Conservation (phyloP, 1,284 basidiomycete species). For the Apiotrichum gamsii region DNA sequence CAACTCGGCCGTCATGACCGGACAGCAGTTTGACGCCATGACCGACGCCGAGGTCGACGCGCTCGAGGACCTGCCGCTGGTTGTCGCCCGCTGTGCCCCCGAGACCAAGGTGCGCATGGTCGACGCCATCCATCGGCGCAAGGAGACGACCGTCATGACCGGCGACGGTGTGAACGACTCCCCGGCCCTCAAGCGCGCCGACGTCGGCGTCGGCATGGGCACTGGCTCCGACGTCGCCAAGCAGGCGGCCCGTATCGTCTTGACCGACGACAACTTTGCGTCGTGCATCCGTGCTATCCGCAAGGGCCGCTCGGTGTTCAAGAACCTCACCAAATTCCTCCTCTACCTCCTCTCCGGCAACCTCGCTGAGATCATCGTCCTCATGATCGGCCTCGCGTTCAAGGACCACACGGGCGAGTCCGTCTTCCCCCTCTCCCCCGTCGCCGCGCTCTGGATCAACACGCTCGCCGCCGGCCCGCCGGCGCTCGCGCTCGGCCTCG, state of each 20-base stretch:
- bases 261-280: slow-evolving; percentile 67
- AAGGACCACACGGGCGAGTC: slow-evolving; percentile 54
- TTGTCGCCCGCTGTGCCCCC: slow-evolving; percentile 56
- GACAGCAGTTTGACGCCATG: slow-evolving; percentile 58
- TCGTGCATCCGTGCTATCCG: slow-evolving; percentile 61
- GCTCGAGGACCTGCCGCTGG: slow-evolving; percentile 54
- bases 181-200: slow-evolving; percentile 55
- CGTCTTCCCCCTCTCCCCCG: slow-evolving; percentile 63
- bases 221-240: slow-evolving; percentile 64
- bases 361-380: slow-evolving; percentile 56
- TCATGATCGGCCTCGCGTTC: slow-evolving; percentile 63
- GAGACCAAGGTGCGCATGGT: slow-evolving; percentile 56
- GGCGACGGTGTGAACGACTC: slow-evolving; percentile 58
- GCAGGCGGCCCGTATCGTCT: slow-evolving; percentile 57
- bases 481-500: slow-evolving; percentile 58
- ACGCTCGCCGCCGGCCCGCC: slow-evolving; percentile 54
- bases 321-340: slow-evolving; percentile 49
- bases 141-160: slow-evolving; percentile 48
- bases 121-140: slow-evolving; percentile 54
- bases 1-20: slow-evolving; percentile 51
- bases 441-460: slow-evolving; percentile 60
- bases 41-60: slow-evolving; percentile 58
- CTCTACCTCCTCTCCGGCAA: slow-evolving; percentile 56
- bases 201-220: slow-evolving; percentile 66
- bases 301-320: slow-evolving; percentile 57